A percentile compares a stretch with the other conserved stretches of the same genome.
Evolutionary conservation across 2,329 filamentous ascomycete species (phyloP).

Genomic region (Clathrospora elynae): DNA sequence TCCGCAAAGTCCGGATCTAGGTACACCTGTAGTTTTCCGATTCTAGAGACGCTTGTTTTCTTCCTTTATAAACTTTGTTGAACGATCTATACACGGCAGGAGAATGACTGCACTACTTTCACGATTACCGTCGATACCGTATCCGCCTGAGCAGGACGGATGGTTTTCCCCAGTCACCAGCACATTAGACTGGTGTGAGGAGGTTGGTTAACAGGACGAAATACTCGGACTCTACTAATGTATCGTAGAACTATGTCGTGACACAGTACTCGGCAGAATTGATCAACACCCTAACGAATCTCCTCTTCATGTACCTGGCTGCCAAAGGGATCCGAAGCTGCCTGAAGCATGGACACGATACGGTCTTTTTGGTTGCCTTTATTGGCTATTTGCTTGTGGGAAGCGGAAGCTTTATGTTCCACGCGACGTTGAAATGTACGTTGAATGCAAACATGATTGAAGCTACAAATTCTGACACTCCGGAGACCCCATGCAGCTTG

Average conservation of each 20-base stretch:
- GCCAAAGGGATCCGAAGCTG: constrained; percentile 76
- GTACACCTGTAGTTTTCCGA: constrained; percentile 11
- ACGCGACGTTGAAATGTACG: constrained; percentile 66
- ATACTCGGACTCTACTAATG: constrained; percentile 7
- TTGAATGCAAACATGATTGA: constrained; percentile 4
- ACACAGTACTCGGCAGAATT: constrained; percentile 78
- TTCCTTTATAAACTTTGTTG: neutral
- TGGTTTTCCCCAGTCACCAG: constrained; percentile 74
- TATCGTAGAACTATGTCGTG: constrained; percentile 70
- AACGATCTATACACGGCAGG: neutral
- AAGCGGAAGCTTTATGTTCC: constrained; percentile 66
- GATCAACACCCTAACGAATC: constrained; percentile 80
- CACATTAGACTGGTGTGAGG: constrained; percentile 80
- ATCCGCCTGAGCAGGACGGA: constrained; percentile 59
- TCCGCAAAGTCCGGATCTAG: constrained; percentile 24
- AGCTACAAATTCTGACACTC: constrained; percentile 61
- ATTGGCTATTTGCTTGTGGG: constrained; percentile 66
- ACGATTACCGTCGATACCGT: constrained; percentile 53
- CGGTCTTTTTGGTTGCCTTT: constrained; percentile 73
- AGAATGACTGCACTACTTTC: constrained; percentile 42
- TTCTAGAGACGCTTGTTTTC: neutral
- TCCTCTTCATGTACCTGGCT: constrained; percentile 79
- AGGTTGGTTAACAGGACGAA: constrained; percentile 55
- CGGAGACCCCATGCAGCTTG: constrained; percentile 70
- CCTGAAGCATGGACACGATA: constrained; percentile 71